phyloP scores from a whole-genome alignment of 805 yeast species.

The Debaryomyces prosopidis region DNA sequence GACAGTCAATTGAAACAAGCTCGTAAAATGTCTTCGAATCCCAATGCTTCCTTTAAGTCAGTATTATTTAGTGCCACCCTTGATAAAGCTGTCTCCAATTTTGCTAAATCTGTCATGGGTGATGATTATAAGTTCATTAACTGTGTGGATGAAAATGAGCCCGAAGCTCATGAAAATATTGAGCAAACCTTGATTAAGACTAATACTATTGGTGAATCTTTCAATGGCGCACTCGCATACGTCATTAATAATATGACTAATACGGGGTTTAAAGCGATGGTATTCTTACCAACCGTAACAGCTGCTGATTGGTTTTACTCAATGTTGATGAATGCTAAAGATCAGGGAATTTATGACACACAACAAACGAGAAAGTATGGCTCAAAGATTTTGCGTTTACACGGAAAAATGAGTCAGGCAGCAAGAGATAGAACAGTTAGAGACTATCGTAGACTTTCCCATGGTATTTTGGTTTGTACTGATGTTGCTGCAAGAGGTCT shows the following conservation, averaged over 20 bases:
- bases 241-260: slow-evolving; percentile 41
- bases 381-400: slow-evolving; percentile 42
- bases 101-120: slow-evolving; percentile 64
- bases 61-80: slow-evolving; percentile 88
- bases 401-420: slow-evolving; percentile 74
- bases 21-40: slow-evolving; percentile 17
- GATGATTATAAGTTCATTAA: slow-evolving; percentile 60
- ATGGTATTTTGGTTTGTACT: slow-evolving; percentile 73
- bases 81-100: slow-evolving; percentile 60
- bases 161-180: slow-evolving; percentile 75
- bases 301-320: slow-evolving; percentile 59
- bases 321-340: slow-evolving; percentile 27
- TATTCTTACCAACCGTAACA: slow-evolving; percentile 78
- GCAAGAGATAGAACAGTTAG: slow-evolving; percentile 62
- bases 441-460: slow-evolving; percentile 45
- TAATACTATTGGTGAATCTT: slow-evolving; percentile 54
- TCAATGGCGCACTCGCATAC: slow-evolving; percentile 56
- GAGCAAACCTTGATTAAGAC: slow-evolving; percentile 65
- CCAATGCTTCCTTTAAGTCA: slow-evolving; percentile 51
- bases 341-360: slow-evolving; percentile 16
- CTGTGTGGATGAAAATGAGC: slow-evolving; percentile 71
- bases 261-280: slow-evolving; percentile 68
- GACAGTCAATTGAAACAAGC: slow-evolving; percentile 46
- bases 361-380: slow-evolving; percentile 16
- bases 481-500: slow-evolving; percentile 97